phyloP scores from a whole-genome alignment of 2,329 filamentous ascomycete genomes.

The Juglanconis oblonga region DNA sequence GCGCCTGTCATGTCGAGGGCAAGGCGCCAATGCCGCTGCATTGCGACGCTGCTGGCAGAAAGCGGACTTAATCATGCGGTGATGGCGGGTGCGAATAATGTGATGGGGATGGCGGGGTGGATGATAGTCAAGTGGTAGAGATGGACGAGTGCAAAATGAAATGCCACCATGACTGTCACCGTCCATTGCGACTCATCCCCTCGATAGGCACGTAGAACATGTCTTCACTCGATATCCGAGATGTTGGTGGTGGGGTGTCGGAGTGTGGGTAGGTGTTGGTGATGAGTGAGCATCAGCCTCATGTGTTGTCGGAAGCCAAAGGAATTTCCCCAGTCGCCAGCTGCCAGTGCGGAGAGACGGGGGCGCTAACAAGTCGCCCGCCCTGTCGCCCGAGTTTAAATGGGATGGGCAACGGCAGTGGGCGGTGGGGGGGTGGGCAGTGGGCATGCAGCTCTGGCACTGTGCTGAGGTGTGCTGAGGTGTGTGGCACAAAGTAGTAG shows the following conservation, averaged over 20 bases:
- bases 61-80: background rate
- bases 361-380: no score
- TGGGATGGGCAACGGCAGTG: no score
- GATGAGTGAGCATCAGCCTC: no score
- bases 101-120: background rate
- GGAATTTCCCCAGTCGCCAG: no score
- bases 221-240: background rate
- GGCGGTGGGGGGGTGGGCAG: no score
- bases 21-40: background rate
- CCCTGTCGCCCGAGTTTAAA: no score
- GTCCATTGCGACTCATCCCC: background rate
- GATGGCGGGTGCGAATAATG: slow-evolving; percentile 1
- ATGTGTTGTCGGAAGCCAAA: no score
- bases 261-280: no score
- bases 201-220: background rate
- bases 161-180: background rate
- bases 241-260: background rate
- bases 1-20: background rate
- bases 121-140: background rate
- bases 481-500: background rate
- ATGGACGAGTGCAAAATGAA: background rate
- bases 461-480: background rate
- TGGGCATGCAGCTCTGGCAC: slow-evolving; percentile 2
- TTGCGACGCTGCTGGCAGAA: background rate
- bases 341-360: no score